Percentiles rank a stretch among this genome's conserved stretches.
phyloP scores from a whole-genome alignment of 2,329 filamentous ascomycete genomes.

The Talaromyces sp. region DNA sequence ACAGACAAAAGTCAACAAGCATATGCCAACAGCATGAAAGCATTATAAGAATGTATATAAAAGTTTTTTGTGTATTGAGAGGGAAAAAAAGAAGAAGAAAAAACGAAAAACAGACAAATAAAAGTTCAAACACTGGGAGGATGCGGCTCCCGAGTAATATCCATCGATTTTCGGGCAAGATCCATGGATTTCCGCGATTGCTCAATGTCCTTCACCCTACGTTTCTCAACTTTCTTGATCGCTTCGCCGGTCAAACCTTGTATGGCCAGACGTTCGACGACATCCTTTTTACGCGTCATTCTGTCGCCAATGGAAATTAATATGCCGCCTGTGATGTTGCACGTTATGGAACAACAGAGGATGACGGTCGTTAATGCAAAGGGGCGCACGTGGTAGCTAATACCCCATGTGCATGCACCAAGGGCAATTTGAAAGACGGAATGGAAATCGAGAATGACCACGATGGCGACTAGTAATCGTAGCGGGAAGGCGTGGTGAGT shows the following conservation, averaged over 20 bases:
- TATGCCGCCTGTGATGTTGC: constrained; percentile 71
- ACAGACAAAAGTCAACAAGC: neutral
- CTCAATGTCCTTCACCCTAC: constrained; percentile 35
- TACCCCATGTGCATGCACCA: constrained; percentile 72
- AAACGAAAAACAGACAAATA: too few relatives aligned
- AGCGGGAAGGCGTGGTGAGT: constrained; percentile 78
- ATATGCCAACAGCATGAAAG: neutral
- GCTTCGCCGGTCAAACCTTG: constrained; percentile 68
- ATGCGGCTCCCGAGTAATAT: neutral
- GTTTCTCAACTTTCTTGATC: constrained; percentile 53
- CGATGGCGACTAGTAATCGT: constrained; percentile 66
- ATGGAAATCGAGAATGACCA: constrained; percentile 74
- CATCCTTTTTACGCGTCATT: constrained; percentile 77
- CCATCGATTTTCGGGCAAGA: neutral
- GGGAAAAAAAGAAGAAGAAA: too few relatives aligned
- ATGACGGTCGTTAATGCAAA: constrained; percentile 74
- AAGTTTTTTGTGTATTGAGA: neutral
- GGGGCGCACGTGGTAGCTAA: constrained; percentile 63
- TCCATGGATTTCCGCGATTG: neutral
- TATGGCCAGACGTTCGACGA: constrained; percentile 68
- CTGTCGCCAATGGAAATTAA: constrained; percentile 72
- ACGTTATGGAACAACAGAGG: constrained; percentile 70
- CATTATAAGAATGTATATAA: neutral
- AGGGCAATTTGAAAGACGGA: constrained; percentile 75
- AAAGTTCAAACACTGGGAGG: neutral